Evolutionary conservation across 106 monocot genomes (phyloP).

Genomic region (Alisma plantagoaquatica): DNA sequence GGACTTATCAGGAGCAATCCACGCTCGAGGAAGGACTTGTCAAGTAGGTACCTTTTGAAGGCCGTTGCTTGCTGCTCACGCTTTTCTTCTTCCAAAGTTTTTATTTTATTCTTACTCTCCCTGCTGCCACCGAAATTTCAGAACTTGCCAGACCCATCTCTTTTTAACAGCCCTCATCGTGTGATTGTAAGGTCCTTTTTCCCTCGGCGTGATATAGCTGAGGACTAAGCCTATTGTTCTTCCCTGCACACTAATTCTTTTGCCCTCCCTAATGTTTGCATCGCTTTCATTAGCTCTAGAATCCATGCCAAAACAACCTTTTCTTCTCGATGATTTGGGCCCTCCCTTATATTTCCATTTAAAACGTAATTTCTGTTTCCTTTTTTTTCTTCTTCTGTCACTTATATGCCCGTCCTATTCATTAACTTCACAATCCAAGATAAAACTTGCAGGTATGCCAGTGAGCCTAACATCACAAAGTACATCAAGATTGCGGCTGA

Average conservation of each 20-base stretch:
- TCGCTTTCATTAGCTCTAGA: neutral
- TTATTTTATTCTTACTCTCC: too few relatives aligned
- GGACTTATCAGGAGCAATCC: conserved; percentile 34
- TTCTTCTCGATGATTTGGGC: neutral
- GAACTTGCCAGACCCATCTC: too few relatives aligned
- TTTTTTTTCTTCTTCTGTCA: too few relatives aligned
- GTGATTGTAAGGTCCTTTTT: neutral
- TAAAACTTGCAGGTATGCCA: neutral
- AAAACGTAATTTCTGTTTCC: neutral
- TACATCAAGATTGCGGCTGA: conserved; percentile 11
- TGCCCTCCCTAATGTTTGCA: neutral
- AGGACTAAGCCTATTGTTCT: neutral
- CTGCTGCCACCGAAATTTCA: neutral
- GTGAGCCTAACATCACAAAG: conserved; percentile 6
- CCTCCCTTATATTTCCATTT: neutral
- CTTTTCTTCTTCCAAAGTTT: neutral
- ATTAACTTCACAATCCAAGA: too few relatives aligned
- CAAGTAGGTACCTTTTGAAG: conserved; percentile 30
- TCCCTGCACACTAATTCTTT: neutral
- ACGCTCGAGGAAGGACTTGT: conserved; percentile 27
- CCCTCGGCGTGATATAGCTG: neutral
- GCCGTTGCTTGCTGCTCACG: too few relatives aligned
- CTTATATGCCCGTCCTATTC: too few relatives aligned
- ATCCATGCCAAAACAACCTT: neutral
- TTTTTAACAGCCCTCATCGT: neutral